Base-by-base conservation (phyloP, 805 yeast species). In the Candida ortonii region DNA sequence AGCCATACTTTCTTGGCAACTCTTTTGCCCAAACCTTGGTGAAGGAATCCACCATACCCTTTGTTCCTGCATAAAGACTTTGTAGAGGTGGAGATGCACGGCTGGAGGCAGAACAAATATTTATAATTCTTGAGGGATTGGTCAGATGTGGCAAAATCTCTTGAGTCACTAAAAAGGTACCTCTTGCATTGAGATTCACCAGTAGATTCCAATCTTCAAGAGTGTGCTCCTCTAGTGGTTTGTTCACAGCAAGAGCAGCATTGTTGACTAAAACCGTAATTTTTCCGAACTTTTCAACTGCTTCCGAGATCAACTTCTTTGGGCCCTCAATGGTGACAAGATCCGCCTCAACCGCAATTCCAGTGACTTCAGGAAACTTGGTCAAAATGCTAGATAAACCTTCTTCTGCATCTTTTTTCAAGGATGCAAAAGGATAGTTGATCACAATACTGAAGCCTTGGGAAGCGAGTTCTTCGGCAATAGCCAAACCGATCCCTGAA, bases 401-500 rank as follows among this genome's bases (percentile, higher is more conserved):
- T n/a, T 35, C 11, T 14, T 35, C 31, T 5, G 39, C 39, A 20
- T 30, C 39, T 5, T 25, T 15, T 19, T 30, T 20, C 13, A 22
- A 25, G 13, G 10, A 15, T 16, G 39, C n/a, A 30, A 18, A 29
- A 5, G 39, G 39, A 24, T 35, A 35, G 34, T 35, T 35, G 21
- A 35, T 35, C n/a, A 35, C 39, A 8, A 35, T 16, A 3, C 30
- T 20, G 16, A 33, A 69, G 0, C 72, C 73, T 15, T 58, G 57
- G 15, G 53, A 39, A 18, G 65, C 57, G 23, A 76, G 59, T 39
- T 68, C 71, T 15, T 52, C 50, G 9, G 75, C 65, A 6, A 72
- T 46, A 11, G 65, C 68, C 33, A 57, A 67, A 1, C 81, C 81
- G 31, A 76, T 75, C n/a, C 81, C 80, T 0, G 72, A 63, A 0